Percentiles rank a stretch among this genome's conserved stretches.
These are phyloP conservation scores for Agarophyton chilense DNA, from an alignment of 23 red algal genomes.

Conservation along the genomic window DNA sequence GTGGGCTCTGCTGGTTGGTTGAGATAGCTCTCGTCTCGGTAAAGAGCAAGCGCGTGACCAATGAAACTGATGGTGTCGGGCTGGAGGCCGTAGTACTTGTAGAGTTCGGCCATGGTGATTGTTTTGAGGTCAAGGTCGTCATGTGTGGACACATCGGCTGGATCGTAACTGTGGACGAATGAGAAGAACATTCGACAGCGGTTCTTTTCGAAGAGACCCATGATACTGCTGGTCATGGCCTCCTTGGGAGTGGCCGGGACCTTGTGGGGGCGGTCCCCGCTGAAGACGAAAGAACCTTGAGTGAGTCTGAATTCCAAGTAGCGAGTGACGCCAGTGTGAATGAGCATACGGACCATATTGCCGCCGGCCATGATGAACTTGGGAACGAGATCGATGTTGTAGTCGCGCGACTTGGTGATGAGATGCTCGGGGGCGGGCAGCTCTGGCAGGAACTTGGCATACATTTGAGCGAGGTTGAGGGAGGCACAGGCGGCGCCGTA, in stretches of 20 bases:
- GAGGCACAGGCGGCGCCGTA: conserved; percentile 93
- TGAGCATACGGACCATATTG: conserved; percentile 84
- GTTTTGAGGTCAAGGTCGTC: conserved; percentile 68
- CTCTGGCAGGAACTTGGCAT: conserved; percentile 64
- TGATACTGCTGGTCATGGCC: conserved; percentile 92
- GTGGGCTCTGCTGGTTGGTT: conserved; percentile 82
- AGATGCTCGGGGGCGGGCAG: conserved; percentile 18
- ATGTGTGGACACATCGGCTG: conserved; percentile 64
- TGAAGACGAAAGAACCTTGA: conserved; percentile 96
- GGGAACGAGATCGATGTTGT: conserved; percentile 96
- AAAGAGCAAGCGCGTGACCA: conserved; percentile 95
- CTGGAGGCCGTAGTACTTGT: conserved; percentile 92
- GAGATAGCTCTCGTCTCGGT: conserved; percentile 90
- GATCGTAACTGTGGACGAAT: conserved; percentile 84
- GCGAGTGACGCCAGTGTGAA: conserved; percentile 82
- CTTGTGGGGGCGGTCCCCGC: conserved; percentile 85
- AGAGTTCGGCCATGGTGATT: conserved; percentile 89
- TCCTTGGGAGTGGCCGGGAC: conserved; percentile 91
- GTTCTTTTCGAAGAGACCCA: conserved; percentile 98
- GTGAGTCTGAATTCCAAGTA: conserved; percentile 99
- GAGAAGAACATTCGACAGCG: conserved; percentile 96
- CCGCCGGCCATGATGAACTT: conserved; percentile 98
- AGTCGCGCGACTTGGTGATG: conserved; percentile 79
- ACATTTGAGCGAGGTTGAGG: conserved; percentile 93
- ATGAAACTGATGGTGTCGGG: conserved; percentile 88